These are phyloP conservation scores for Quillaja saponaria DNA, from an alignment of 306 rosid species.

Conservation along the genomic window DNA sequence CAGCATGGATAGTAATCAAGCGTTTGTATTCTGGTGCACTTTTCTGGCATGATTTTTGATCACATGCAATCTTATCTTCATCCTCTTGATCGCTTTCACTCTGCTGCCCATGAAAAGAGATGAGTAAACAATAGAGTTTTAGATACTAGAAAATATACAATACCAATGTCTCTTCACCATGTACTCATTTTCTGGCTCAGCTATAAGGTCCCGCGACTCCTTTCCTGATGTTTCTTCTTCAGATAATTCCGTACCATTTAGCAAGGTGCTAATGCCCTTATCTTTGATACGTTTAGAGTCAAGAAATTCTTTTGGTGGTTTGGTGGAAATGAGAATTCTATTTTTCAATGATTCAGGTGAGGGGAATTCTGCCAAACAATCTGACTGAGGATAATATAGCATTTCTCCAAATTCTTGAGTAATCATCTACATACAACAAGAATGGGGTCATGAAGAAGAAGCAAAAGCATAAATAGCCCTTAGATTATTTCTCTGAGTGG, in stretches of 20 bases:
- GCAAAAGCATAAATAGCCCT: background rate
- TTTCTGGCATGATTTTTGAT: slow-evolving; percentile 44
- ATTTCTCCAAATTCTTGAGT: slow-evolving; percentile 67
- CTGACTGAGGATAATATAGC: slow-evolving; percentile 63
- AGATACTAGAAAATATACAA: slow-evolving; percentile 4
- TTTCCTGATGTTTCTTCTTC: slow-evolving; percentile 43
- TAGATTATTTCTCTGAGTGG: background rate
- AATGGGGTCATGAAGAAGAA: slow-evolving; percentile 18
- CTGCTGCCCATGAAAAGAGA: slow-evolving; percentile 29
- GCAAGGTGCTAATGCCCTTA: slow-evolving; percentile 23
- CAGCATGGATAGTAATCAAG: slow-evolving; percentile 87
- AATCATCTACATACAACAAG: slow-evolving; percentile 54
- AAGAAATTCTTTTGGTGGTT: slow-evolving; percentile 74
- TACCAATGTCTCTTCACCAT: slow-evolving; percentile 42
- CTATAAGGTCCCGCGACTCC: slow-evolving; percentile 24
- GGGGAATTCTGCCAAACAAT: slow-evolving; percentile 62
- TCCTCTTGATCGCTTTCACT: slow-evolving; percentile 58
- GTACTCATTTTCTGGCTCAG: slow-evolving; percentile 44
- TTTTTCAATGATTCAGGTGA: slow-evolving; percentile 76
- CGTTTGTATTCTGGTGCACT: slow-evolving; percentile 58
- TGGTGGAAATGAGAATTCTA: slow-evolving; percentile 77
- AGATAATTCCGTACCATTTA: slow-evolving; percentile 46
- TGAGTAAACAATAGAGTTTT: slow-evolving; percentile 1
- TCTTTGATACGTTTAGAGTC: slow-evolving; percentile 43
- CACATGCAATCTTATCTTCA: slow-evolving; percentile 42